Evolutionary conservation across 1,139 yeast genomes (phyloP), one percentile per base, ranked within the genome.

Genomic region (Geotrichum cucujoidarum): DNA sequence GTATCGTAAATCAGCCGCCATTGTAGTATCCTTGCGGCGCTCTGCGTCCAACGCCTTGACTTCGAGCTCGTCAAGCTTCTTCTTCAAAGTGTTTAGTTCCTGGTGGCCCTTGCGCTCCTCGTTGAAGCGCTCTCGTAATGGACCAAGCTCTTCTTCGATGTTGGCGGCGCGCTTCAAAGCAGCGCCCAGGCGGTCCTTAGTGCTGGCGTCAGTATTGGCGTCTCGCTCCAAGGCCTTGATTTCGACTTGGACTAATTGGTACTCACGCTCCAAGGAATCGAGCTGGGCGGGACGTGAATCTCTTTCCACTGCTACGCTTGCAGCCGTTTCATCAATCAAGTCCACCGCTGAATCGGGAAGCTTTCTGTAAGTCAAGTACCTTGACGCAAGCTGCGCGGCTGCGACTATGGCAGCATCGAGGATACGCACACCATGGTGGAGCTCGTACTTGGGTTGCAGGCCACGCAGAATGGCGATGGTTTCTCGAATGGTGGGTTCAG

Each of bases 261-360:
- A 75, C 69, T 88, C 87, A 68, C 97, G 83, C 69, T 92, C 98
- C 58, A 89, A 77, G 45, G 80, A 83, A 68, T 92, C 98, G 59
- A 92, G 75, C 65, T 88, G 96, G 68, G 92, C 98, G 1, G 98
- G 98, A 66, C 87, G 87, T 2, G 97, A 90, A 64, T 92, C 98
- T 68, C 97, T 80, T 2, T 96, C 95, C 45, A 92, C 97, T 1
- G 97, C 97, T 41, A 90, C 97, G 49, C 95, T 81, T 1, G 98
- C 97, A 43, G 97, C 95, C 5, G 97, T 78, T 65, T 92, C 97
- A 72, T 92, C 98, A 57, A 92, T 88, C 60, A 92, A 75, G 68
- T 92, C 98, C 53, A 92, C 95, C 1, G 98, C 98, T n/a, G 96
- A 87, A 67, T 92, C 98, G 4, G 98, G 98, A 59, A 92, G 75